Evolutionary conservation across 2,329 filamentous ascomycete species (phyloP).

Genomic region (Pleoardoris graminearum): DNA sequence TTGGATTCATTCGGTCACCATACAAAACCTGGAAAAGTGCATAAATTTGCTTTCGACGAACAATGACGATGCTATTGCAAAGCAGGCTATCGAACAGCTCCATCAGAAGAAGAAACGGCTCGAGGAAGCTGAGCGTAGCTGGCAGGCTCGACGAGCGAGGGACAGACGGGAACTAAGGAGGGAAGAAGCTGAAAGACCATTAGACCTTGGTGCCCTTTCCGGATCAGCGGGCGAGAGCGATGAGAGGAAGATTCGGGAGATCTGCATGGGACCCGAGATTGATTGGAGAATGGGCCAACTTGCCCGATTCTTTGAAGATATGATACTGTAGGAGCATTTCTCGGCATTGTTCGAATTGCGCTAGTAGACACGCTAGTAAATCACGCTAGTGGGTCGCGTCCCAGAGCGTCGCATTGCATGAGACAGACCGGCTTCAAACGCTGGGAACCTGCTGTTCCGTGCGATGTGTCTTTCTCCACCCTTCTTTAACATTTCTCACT

Average conservation of each 20-base stretch:
- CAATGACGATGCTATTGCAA: neutral
- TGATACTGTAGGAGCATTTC: too few species aligned
- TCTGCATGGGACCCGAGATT: neutral
- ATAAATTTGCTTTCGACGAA: neutral
- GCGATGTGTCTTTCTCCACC: too few species aligned
- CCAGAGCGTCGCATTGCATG: too few species aligned
- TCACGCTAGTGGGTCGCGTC: too few species aligned
- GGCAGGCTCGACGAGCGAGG: neutral
- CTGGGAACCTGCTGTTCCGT: too few species aligned
- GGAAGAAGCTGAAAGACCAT: neutral
- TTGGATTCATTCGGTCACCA: conserved; percentile 2
- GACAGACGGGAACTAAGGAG: neutral
- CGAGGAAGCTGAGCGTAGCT: neutral
- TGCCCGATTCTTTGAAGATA: too few species aligned
- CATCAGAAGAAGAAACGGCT: neutral
- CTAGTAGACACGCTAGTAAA: too few species aligned
- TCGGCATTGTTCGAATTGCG: too few species aligned
- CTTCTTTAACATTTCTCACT: too few species aligned
- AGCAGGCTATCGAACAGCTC: conserved; percentile 1
- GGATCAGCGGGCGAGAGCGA: neutral
- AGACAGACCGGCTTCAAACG: too few species aligned
- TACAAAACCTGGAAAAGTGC: conserved; percentile 5
- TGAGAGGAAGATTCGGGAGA: conserved; percentile 6
- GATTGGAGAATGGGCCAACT: conserved; percentile 2
- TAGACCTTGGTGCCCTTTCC: neutral